Conservation (phyloP, 495 filamentous ascomycete genomes). For the Podospora australis region DNA sequence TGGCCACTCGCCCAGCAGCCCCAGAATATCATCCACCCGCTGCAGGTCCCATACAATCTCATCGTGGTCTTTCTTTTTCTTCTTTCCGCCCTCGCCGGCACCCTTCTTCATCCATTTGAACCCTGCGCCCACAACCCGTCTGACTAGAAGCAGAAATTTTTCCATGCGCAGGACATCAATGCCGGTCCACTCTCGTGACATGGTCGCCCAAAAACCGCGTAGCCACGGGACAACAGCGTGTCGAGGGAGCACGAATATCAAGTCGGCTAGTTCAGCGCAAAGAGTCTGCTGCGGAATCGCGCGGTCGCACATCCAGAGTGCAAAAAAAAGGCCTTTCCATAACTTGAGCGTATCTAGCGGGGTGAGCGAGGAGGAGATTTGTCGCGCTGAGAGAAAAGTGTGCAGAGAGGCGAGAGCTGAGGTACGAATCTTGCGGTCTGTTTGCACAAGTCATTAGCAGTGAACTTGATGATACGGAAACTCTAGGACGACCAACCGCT, state of each 20-base stretch:
- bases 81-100: constrained; percentile 13
- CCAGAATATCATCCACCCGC: constrained; percentile 32
- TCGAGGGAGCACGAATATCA: constrained; percentile 58
- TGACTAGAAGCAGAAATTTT: constrained; percentile 84
- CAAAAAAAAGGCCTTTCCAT: constrained; percentile 96
- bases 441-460: background rate
- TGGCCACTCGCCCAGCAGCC: constrained; percentile 38
- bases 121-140: constrained; percentile 63
- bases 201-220: constrained; percentile 82
- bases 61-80: constrained; percentile 3
- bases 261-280: constrained; percentile 64
- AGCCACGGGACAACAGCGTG: constrained; percentile 58
- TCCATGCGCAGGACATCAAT: constrained; percentile 87
- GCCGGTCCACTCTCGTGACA: constrained; percentile 69
- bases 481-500: constrained; percentile 31
- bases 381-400: constrained; percentile 65
- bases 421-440: constrained; percentile 77
- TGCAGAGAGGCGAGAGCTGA: constrained; percentile 72
- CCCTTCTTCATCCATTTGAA: constrained; percentile 51
- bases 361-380: constrained; percentile 46
- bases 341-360: constrained; percentile 80
- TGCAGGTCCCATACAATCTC: constrained; percentile 24
- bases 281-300: constrained; percentile 82
- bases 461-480: background rate
- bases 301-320: constrained; percentile 92